Evolutionary conservation across 768 basidiomycete genomes (phyloP), one percentile per base, ranked within the genome.

Genomic region (Leccinum barrowsii): DNA sequence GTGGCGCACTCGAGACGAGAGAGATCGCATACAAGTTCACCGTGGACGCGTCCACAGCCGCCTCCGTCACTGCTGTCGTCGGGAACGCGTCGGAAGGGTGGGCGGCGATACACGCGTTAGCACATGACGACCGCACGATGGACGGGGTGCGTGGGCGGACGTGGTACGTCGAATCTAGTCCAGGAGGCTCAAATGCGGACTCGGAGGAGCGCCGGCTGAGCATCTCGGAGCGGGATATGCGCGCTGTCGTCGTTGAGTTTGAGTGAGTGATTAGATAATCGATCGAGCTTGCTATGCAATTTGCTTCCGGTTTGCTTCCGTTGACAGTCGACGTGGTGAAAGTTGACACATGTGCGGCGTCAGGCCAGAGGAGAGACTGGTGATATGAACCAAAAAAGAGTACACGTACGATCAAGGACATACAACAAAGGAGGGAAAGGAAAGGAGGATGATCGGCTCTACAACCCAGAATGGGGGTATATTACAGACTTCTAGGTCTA

Each of bases 41-140:
- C 12, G 35, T 69, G 28, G 67, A 69, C 5, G 67, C 67, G 12
- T 62, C 58, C 7, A 65, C 42, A 21, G 4, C 10, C 2, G 1
- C 42, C 19, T 19, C 42, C 42, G 42, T 44, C 19, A 44, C 19
- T 44, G 42, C 55, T 24, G 53, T 44, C 24, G 57, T 69, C 32
- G 60, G 65, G 6, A 62, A 59, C n/a, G 30, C 52, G 5, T 67
- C 13, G 15, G 57, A 57, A 5, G 57, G 57, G 37, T 59, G 57
- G 59, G 37, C 0, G 5, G 55, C 10, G 8, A 34, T 61, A 8
- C 22, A 67, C 13, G 28, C 52, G 11, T 7, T 48, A 0, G 52
- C 52, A 2, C 34, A 46, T 4, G 52, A 67, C 24, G 55, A 56
- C 19, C 58, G 58, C 13, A 7, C 37, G 8, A 34, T 69, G n/a